Evolutionary conservation across 2,329 filamentous ascomycete genomes (phyloP).

Genomic region (Ophiostoma ulmi): DNA sequence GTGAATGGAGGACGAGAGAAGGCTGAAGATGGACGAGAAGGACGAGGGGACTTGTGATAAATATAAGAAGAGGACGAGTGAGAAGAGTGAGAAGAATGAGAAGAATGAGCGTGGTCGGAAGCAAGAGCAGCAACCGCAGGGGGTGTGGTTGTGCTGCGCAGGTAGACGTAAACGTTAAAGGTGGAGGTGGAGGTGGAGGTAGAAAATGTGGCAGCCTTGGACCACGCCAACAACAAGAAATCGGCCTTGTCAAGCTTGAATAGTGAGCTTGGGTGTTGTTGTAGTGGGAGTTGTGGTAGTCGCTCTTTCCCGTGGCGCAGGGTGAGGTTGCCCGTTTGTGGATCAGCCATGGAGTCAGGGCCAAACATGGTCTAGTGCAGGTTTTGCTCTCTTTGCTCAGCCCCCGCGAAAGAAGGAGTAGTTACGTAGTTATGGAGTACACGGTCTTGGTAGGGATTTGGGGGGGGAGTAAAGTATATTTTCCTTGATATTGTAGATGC

Average conservation of each 20-base stretch:
- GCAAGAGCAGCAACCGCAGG: background rate
- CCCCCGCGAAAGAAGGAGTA: conserved; percentile 20
- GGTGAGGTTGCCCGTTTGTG: conserved; percentile 19
- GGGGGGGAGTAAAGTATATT: background rate
- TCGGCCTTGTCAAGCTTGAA: conserved; percentile 6
- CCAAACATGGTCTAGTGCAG: conserved; percentile 15
- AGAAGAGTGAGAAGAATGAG: background rate
- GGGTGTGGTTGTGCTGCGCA: background rate
- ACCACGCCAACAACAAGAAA: background rate
- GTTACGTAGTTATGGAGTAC: background rate
- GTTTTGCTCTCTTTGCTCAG: conserved; percentile 22
- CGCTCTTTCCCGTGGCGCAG: conserved; percentile 24
- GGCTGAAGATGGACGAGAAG: background rate
- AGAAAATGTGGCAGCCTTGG: background rate
- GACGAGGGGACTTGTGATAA: background rate
- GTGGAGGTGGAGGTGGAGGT: background rate
- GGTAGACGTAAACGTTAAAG: background rate
- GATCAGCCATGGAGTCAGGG: conserved; percentile 16
- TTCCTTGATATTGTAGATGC: background rate
- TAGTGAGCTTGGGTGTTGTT: background rate
- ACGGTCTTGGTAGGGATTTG: conserved; percentile 1
- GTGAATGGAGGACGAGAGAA: background rate
- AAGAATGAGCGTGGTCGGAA: background rate
- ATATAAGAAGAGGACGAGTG: background rate
- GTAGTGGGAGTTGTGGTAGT: background rate